Base-by-base conservation (phyloP, 352 stramenopile genomes). In the Phytopythium kandeliae region DNA sequence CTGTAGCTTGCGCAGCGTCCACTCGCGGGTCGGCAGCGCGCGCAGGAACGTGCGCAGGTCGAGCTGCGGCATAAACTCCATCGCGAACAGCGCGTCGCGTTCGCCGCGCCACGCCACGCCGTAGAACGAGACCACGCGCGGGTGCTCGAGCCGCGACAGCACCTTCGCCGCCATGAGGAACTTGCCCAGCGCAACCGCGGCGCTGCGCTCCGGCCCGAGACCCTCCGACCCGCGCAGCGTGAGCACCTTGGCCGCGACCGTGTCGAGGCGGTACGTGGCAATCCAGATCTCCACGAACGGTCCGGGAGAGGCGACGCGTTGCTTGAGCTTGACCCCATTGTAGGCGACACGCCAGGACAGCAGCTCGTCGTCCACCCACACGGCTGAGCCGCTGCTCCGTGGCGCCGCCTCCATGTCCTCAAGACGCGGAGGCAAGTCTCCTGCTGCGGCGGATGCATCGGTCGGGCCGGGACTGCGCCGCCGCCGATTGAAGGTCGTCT, bases 121-220 rank as follows among this genome's bases (percentile, higher is more conserved):
- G 19, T 75, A 76, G 42, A 85, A 83, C 16, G 69, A 55, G 5
- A 85, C 61, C 34, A 85, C 67, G 13, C 63, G 71, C 8, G 74
- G 71, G 36, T 81, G 73, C 43, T 85, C 62, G 2, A 85, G 59
- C 6, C 63, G 58, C 22, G 71, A 71, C 9, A 82, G 56, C 36
- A 82, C 48, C 35, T 75, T 71, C 51, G 79, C 72, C 48, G 80
- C 74, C 46, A 67, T 63, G 48, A 82, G 42, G 25, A 85, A 80
- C 48, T 71, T 73, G 34, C 63, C 57, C n/a, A 74, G 43, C n/a
- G n/a, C n/a, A 13, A 71, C 42, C 13, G 60, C 52, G 2, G 60
- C 57, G 13, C 73, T 59, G 30, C 28, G 28, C 28, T 31, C 28
- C 28, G 4, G 28, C 4, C 28, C 28, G 28, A n/a, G n/a, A n/a